Conservation (phyloP, 257 asterid genomes). For the Solanum chmielewskii region DNA sequence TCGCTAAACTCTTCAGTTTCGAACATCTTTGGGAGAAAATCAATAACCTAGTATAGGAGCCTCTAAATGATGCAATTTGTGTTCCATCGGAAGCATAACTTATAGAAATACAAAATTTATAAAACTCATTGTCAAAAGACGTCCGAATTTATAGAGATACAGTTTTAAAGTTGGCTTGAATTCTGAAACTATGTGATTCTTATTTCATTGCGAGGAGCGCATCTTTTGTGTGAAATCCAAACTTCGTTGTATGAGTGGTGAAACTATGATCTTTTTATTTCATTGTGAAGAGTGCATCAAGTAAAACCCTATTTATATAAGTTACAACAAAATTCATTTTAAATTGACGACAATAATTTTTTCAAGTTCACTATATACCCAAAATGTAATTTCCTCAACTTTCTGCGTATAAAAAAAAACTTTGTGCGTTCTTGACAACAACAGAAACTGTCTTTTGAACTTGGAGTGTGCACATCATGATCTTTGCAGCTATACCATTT, state of each 20-base stretch:
- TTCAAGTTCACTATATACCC: neutral
- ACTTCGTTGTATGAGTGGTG: neutral
- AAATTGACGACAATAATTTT: no score
- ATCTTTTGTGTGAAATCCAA: no score
- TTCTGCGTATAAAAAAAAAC: neutral
- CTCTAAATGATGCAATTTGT: neutral
- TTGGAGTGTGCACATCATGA: neutral
- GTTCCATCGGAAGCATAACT: neutral
- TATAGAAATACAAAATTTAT: neutral
- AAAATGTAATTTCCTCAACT: neutral
- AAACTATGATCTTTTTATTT: neutral
- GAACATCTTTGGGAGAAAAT: neutral
- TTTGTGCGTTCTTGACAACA: neutral
- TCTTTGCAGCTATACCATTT: neutral
- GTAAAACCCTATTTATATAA: neutral
- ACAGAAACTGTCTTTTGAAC: neutral
- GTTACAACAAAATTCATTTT: neutral
- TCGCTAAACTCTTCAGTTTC: neutral
- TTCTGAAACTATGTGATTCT: neutral
- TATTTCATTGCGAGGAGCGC: no score
- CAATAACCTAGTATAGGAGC: neutral
- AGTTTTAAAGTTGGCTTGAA: neutral
- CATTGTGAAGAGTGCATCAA: neutral
- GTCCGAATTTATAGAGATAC: neutral
- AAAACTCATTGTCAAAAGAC: neutral